phyloP scores from a whole-genome alignment of 2,329 filamentous ascomycete species.

The Cladophialophora exuberans region DNA sequence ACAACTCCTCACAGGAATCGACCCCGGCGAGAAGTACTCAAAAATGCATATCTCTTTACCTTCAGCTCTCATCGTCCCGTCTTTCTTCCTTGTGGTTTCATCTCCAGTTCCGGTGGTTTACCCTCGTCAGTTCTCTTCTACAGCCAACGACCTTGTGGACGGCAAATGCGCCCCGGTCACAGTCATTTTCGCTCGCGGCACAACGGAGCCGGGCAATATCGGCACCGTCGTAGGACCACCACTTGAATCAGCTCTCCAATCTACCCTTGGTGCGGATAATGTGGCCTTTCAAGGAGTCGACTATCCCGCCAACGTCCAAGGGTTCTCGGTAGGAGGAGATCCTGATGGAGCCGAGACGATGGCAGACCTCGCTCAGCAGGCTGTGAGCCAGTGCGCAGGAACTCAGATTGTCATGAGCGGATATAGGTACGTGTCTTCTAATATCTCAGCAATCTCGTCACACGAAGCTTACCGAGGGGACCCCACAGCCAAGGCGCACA shows the following conservation, averaged over 20 bases:
- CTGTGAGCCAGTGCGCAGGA: not conserved
- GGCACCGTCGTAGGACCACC: not conserved
- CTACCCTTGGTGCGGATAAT: not conserved
- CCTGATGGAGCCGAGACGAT: not conserved
- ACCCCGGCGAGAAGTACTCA: no score
- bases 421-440: not conserved
- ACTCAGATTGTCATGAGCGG: not conserved
- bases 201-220: not conserved
- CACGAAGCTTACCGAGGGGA: no score
- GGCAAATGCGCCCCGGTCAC: not conserved
- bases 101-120: not conserved
- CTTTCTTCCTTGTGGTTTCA: not conserved
- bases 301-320: not conserved
- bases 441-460: not conserved
- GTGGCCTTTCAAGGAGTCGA: not conserved
- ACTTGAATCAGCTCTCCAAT: not conserved
- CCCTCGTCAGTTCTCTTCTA: not conserved
- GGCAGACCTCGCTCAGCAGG: not conserved
- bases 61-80: not conserved
- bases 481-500: not conserved
- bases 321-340: not conserved
- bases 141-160: not conserved
- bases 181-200: not conserved
- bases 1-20: no score
- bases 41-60: not conserved